Conservation (phyloP, 768 basidiomycete species). For the Suillus americanus region DNA sequence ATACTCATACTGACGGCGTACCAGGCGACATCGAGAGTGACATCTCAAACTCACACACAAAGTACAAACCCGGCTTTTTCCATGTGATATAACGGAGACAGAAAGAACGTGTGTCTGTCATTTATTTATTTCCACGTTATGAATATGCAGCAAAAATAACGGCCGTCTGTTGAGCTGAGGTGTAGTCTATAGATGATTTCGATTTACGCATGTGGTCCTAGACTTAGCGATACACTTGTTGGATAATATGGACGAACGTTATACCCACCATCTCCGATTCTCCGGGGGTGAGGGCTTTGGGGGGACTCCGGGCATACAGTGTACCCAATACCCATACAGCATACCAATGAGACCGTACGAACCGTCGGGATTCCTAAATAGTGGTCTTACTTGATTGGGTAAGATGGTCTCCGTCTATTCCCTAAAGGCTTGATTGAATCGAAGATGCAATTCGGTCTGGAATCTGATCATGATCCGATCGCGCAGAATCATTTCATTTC, state of each 20-base stretch:
- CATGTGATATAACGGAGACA: slow-evolving; percentile 3
- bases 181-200: neutral
- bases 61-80: neutral
- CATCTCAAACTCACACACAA: neutral
- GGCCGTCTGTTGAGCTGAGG: neutral
- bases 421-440: neutral
- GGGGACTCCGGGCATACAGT: neutral
- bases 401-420: neutral
- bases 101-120: neutral
- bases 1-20: slow-evolving; percentile 10
- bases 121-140: neutral
- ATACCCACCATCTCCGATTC: too few relatives aligned
- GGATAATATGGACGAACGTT: neutral
- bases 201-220: neutral
- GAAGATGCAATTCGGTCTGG: neutral
- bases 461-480: neutral
- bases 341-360: neutral
- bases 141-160: neutral
- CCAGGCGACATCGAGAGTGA: neutral
- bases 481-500: neutral
- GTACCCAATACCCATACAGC: neutral
- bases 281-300: neutral
- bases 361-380: neutral
- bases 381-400: neutral
- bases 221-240: neutral